Percentiles rank a stretch among this genome's conserved stretches.
Evolutionary conservation across 1,284 basidiomycete species (phyloP).

Genomic region (Malassezia arunalokei): DNA sequence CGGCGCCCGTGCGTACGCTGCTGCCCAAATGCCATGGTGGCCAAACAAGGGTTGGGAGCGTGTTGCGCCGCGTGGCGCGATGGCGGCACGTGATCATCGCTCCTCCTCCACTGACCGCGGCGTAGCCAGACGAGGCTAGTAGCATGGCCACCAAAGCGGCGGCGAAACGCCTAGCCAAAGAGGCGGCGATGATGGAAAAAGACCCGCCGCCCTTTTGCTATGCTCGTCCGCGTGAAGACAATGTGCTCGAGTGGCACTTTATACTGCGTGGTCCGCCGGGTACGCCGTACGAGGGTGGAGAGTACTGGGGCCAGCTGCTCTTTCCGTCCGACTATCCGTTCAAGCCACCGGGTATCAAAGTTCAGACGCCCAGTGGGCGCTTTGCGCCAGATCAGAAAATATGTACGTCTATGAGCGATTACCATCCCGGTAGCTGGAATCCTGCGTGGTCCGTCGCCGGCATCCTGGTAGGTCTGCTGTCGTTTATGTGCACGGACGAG

Average conservation of each 20-base stretch:
- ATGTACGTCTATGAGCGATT: conserved; percentile 49
- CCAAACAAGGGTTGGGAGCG: background rate
- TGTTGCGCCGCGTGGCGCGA: conserved; percentile 6
- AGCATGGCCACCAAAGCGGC: conserved; percentile 21
- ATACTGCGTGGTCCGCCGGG: conserved; percentile 72
- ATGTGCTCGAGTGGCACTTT: conserved; percentile 56
- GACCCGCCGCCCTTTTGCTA: conserved; percentile 87
- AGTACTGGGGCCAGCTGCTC: conserved; percentile 60
- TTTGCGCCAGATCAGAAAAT: conserved; percentile 90
- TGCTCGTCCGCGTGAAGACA: conserved; percentile 88
- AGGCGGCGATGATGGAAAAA: conserved; percentile 82
- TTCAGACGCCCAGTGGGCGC: conserved; percentile 84
- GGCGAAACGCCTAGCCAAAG: conserved; percentile 56
- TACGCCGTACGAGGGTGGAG: conserved; percentile 78
- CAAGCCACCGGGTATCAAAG: conserved; percentile 75
- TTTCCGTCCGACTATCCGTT: conserved; percentile 61
- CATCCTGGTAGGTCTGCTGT: conserved; percentile 82
- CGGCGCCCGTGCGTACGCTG: conserved; percentile 5
- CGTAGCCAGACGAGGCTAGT: background rate
- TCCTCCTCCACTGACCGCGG: background rate
- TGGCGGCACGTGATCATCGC: conserved; percentile 4
- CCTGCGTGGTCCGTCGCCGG: conserved; percentile 85
- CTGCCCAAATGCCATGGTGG: conserved; percentile 16
- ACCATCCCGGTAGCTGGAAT: conserved; percentile 76
- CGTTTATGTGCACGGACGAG: conserved; percentile 91